A percentile compares a stretch with the other conserved stretches of the same genome.
phyloP scores from a whole-genome alignment of 495 filamentous ascomycete genomes.

The Haplographium delicatum region DNA sequence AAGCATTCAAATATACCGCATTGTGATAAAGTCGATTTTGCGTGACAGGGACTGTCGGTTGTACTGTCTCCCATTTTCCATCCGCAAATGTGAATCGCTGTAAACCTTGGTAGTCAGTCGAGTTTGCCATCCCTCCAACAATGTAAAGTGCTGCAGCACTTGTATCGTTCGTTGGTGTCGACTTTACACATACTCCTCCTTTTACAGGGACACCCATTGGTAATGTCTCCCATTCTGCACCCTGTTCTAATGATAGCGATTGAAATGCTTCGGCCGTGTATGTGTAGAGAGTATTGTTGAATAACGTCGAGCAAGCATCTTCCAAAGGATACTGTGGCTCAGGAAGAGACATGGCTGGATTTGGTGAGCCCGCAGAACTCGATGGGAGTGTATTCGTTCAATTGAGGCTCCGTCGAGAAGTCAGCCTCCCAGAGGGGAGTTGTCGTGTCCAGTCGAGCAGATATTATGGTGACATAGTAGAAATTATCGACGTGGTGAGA shows the following conservation, averaged over 20 bases:
- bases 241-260: slow-evolving; percentile 60
- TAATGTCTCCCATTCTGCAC: slow-evolving; percentile 65
- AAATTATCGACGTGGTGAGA: slow-evolving; percentile 1
- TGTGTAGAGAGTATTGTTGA: slow-evolving; percentile 80
- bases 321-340: slow-evolving; percentile 58
- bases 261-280: slow-evolving; percentile 74
- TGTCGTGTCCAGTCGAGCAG: not conserved
- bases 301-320: slow-evolving; percentile 76
- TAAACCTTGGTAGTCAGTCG: slow-evolving; percentile 64
- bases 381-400: slow-evolving; percentile 5
- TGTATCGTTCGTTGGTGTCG: slow-evolving; percentile 47
- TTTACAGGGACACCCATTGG: slow-evolving; percentile 60
- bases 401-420: not conserved
- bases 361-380: not conserved
- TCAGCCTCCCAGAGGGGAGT: not conserved
- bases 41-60: slow-evolving; percentile 46
- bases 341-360: slow-evolving; percentile 54
- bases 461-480: slow-evolving; percentile 17
- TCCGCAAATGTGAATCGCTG: slow-evolving; percentile 78
- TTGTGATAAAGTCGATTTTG: slow-evolving; percentile 68
- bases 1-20: slow-evolving; percentile 66
- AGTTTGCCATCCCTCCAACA: slow-evolving; percentile 63
- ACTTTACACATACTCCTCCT: slow-evolving; percentile 73
- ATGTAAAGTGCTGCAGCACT: slow-evolving; percentile 64
- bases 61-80: slow-evolving; percentile 68